A percentile compares a stretch with the other conserved stretches of the same genome.
Evolutionary conservation across 2,329 filamentous ascomycete genomes (phyloP).

Genomic region (Fusarium compactum): DNA sequence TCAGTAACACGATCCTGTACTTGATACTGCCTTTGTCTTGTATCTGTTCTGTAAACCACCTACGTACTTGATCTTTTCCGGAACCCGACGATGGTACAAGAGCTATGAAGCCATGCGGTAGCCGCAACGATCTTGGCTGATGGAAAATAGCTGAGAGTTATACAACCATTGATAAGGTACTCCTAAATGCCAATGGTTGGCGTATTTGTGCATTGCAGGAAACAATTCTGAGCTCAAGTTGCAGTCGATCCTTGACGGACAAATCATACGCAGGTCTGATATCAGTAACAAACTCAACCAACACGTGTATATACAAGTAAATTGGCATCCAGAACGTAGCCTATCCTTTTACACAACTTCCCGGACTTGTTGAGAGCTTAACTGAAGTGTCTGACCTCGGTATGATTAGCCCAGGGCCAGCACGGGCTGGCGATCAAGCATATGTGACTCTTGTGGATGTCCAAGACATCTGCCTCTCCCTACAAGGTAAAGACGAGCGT

Average conservation of each 20-base stretch:
- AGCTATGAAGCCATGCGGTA: not conserved
- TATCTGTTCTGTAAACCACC: not conserved
- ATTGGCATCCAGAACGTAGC: not conserved
- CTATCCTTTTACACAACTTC: not conserved
- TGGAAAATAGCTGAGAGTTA: not conserved
- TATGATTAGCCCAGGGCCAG: not conserved
- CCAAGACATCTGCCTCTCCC: not conserved
- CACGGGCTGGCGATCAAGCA: not conserved
- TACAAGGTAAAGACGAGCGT: not conserved
- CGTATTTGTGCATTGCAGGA: not conserved
- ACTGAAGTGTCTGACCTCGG: not conserved
- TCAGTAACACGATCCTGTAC: not conserved
- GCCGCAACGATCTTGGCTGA: not conserved
- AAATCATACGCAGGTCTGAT: not conserved
- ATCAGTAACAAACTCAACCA: not conserved
- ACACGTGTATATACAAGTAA: not conserved
- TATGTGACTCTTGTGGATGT: not conserved
- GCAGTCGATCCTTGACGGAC: not conserved
- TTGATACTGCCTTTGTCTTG: not conserved
- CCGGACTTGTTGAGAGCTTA: not conserved
- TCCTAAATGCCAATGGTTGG: not conserved
- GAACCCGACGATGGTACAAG: not conserved
- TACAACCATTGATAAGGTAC: not conserved
- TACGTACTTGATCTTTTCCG: not conserved
- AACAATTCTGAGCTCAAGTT: not conserved